phyloP scores from a whole-genome alignment of 495 filamentous ascomycete genomes.

The Hypoxylon rickii region DNA sequence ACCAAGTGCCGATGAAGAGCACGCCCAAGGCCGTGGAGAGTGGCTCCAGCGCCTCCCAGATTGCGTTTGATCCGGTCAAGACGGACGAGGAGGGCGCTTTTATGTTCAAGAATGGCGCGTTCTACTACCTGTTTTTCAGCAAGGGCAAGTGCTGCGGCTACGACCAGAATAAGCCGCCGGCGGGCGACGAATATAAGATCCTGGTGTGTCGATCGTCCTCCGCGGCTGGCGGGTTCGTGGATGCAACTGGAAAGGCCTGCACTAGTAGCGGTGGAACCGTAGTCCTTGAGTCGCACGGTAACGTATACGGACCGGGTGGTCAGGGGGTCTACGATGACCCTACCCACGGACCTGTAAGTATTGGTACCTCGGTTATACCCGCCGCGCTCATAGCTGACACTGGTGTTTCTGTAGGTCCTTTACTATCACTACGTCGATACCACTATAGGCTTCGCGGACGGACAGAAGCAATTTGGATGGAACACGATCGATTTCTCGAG shows the following conservation, averaged over 20 bases:
- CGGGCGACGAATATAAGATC: constrained; percentile 69
- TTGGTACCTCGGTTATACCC: constrained; percentile 11
- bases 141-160: constrained; percentile 66
- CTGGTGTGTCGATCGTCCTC: constrained; percentile 61
- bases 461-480: constrained; percentile 69
- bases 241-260: constrained; percentile 61
- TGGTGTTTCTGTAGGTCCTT: constrained; percentile 50
- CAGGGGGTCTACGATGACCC: constrained; percentile 55
- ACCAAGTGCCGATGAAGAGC: constrained; percentile 61
- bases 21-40: constrained; percentile 34
- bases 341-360: constrained; percentile 40
- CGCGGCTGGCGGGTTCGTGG: constrained; percentile 62
- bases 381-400: constrained; percentile 29
- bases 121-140: constrained; percentile 71
- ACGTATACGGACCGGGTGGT: constrained; percentile 73
- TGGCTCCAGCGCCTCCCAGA: constrained; percentile 46
- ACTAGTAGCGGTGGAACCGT: constrained; percentile 64
- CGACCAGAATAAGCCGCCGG: constrained; percentile 49
- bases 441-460: constrained; percentile 65
- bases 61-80: constrained; percentile 60
- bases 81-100: constrained; percentile 63
- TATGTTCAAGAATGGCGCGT: constrained; percentile 58
- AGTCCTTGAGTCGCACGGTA: constrained; percentile 64
- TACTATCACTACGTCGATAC: constrained; percentile 77
- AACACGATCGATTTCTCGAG: constrained; percentile 66